These are phyloP conservation scores for Kwoniella dendrophila DNA, from an alignment of 768 basidiomycete genomes.

Conservation along the genomic window DNA sequence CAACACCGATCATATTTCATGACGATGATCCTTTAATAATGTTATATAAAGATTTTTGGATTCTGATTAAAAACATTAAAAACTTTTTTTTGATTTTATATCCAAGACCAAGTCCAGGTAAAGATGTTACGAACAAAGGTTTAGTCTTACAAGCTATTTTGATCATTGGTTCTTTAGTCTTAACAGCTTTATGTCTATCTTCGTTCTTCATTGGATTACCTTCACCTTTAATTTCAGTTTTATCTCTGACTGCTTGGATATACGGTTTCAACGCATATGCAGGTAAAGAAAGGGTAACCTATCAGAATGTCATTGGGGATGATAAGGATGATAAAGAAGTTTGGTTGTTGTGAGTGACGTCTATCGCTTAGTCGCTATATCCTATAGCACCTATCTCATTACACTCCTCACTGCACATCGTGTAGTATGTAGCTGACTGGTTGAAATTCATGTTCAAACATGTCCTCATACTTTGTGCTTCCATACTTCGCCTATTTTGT, in stretches of 20 bases:
- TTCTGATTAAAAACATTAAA: background rate
- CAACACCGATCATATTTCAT: conserved; percentile 8
- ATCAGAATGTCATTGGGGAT: conserved; percentile 14
- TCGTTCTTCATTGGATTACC: conserved; percentile 16
- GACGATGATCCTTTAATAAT: conserved; percentile 9
- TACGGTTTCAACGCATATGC: background rate
- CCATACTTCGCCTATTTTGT: background rate
- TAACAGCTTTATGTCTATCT: conserved; percentile 1
- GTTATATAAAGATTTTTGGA: conserved; percentile 9
- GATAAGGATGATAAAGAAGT: conserved; percentile 27
- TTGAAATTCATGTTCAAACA: background rate
- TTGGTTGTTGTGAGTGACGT: conserved; percentile 40
- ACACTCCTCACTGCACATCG: too few relatives aligned
- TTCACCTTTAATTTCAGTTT: background rate
- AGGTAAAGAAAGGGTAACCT: conserved; percentile 6
- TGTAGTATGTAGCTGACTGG: too few relatives aligned
- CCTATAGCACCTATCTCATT: background rate
- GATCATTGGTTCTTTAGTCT: background rate
- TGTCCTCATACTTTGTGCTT: background rate
- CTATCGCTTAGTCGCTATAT: background rate
- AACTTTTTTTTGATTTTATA: conserved; percentile 3
- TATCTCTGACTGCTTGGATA: background rate
- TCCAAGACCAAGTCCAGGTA: conserved; percentile 1
- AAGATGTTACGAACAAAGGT: conserved; percentile 9
- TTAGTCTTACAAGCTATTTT: conserved; percentile 5